Evolutionary conservation across 169 alveolate species (phyloP).

Genomic region (Cryptosporidium tyzzeri): DNA sequence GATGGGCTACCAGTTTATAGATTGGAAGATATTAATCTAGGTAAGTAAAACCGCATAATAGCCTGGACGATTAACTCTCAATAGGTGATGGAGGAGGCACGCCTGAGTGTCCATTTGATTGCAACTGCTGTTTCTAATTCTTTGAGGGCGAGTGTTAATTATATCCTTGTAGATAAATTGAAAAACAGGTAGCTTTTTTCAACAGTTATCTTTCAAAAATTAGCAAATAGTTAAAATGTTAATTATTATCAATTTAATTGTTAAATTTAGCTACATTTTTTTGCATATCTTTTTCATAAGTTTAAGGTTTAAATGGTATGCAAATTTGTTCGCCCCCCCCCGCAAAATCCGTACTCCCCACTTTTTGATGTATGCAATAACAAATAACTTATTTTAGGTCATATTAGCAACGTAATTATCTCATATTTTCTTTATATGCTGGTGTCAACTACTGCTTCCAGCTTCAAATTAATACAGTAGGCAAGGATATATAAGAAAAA

Average conservation of each 20-base stretch:
- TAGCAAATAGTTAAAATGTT: not conserved
- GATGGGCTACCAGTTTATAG: constrained; percentile 71
- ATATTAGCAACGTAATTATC: not conserved
- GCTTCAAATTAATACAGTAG: not conserved
- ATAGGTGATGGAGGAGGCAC: constrained; percentile 65
- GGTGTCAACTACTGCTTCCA: not conserved
- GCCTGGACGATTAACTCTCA: not conserved
- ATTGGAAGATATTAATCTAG: constrained; percentile 62
- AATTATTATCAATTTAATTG: not conserved
- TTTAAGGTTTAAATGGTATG: not conserved
- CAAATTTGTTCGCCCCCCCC: not conserved
- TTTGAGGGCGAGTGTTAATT: not conserved
- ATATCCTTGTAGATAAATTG: not conserved
- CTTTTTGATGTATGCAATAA: not conserved
- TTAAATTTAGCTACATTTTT: too few species aligned
- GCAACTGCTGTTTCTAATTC: constrained; percentile 35
- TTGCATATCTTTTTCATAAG: not conserved
- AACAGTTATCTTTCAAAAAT: too few species aligned
- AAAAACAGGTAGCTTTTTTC: not conserved
- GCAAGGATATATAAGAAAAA: not conserved
- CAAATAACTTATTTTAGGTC: not conserved
- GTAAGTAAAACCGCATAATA: constrained; percentile 24
- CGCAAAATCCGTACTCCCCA: not conserved
- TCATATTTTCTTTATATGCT: not conserved
- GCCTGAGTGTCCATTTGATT: constrained; percentile 71